phyloP scores from a whole-genome alignment of 768 basidiomycete genomes.

The Cubamyces lactineus region DNA sequence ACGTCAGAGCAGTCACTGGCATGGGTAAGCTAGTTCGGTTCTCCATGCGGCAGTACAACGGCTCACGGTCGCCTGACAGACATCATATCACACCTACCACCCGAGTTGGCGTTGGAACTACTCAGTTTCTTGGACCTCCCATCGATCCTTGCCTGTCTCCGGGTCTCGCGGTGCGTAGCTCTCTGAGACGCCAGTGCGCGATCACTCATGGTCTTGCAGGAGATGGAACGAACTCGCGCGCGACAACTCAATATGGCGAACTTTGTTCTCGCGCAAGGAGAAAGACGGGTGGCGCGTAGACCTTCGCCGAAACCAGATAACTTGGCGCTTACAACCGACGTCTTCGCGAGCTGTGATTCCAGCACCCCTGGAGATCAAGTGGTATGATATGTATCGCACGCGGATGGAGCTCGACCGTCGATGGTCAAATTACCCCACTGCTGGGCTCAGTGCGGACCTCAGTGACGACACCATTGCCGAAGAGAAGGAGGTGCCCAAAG shows the following conservation, averaged over 20 bases:
- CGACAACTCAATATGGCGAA: conserved; percentile 81
- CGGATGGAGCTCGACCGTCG: conserved; percentile 67
- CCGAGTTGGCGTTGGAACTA: conserved; percentile 77
- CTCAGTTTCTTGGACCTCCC: conserved; percentile 65
- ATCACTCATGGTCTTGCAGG: conserved; percentile 47
- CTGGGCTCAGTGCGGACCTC: conserved; percentile 32
- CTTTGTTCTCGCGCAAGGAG: conserved; percentile 54
- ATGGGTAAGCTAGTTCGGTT: conserved; percentile 46
- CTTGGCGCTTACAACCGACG: conserved; percentile 7
- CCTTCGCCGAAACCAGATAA: conserved; percentile 27
- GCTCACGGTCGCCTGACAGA: conserved; percentile 33
- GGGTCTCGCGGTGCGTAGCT: conserved; percentile 36
- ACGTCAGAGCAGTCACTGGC: conserved; percentile 57
- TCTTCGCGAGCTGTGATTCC: conserved; percentile 30
- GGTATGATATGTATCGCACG: conserved; percentile 66
- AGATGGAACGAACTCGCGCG: conserved; percentile 67
- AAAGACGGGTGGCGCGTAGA: conserved; percentile 50
- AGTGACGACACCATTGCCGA: conserved; percentile 20
- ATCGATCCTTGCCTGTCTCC: conserved; percentile 39
- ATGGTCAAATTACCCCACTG: conserved; percentile 48
- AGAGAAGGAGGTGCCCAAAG: conserved; percentile 35
- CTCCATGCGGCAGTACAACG: background rate
- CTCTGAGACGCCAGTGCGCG: conserved; percentile 36
- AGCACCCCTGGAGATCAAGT: conserved; percentile 66
- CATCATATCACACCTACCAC: conserved; percentile 67